Evolutionary conservation across 1,139 yeast species (phyloP).

Genomic region (Debaryomyces sp.): DNA sequence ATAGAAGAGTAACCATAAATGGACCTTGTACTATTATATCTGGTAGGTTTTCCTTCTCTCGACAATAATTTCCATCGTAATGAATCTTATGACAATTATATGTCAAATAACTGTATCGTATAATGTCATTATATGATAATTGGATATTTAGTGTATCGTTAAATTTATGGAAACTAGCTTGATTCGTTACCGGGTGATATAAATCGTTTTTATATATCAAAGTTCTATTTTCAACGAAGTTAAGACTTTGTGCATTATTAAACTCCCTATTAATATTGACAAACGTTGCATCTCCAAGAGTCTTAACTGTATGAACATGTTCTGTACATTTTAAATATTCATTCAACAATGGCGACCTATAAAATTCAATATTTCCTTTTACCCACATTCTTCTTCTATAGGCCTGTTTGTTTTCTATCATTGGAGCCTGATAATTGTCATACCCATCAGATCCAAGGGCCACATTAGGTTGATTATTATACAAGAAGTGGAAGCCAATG

Average conservation of each 20-base stretch:
- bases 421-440: slow-evolving; percentile 79
- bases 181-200: slow-evolving; percentile 13
- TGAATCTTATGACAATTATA: slow-evolving; percentile 86
- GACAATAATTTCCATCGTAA: slow-evolving; percentile 59
- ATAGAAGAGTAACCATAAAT: slow-evolving; percentile 58
- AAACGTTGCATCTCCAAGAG: slow-evolving; percentile 37
- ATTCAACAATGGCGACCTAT: slow-evolving; percentile 34
- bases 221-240: slow-evolving; percentile 32
- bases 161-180: neutral
- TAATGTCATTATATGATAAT: slow-evolving; percentile 10
- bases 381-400: slow-evolving; percentile 81
- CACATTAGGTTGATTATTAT: slow-evolving; percentile 53
- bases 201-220: slow-evolving; percentile 40
- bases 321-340: slow-evolving; percentile 48
- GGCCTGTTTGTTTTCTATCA: slow-evolving; percentile 1
- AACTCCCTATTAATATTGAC: slow-evolving; percentile 50
- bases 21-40: slow-evolving; percentile 82
- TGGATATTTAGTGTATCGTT: neutral
- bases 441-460: slow-evolving; percentile 74
- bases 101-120: slow-evolving; percentile 70
- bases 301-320: slow-evolving; percentile 36
- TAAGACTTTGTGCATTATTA: slow-evolving; percentile 8
- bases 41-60: slow-evolving; percentile 58
- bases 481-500: slow-evolving; percentile 68
- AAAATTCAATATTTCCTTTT: slow-evolving; percentile 60